These are phyloP conservation scores for Aphanomyces stellatus DNA, from an alignment of 352 stramenopile genomes.

Conservation along the genomic window DNA sequence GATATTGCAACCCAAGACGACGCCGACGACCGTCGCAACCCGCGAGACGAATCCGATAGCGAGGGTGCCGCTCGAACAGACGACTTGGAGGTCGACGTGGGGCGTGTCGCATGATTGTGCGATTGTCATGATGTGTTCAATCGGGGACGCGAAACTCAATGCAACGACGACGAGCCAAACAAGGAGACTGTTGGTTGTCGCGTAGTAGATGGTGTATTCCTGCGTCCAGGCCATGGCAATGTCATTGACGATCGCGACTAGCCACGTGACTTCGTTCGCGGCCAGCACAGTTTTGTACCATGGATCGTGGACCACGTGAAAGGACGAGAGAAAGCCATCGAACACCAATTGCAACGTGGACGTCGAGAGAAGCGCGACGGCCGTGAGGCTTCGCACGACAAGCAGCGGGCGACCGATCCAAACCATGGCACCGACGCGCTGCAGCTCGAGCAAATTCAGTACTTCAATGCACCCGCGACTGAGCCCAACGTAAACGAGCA, in stretches of 20 bases:
- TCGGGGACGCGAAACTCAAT: not conserved
- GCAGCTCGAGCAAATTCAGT: not conserved
- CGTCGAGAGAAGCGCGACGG: not conserved
- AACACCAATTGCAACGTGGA: not conserved
- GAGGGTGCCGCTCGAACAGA: not conserved
- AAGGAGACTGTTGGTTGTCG: conserved; percentile 1
- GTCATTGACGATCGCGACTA: conserved; percentile 3
- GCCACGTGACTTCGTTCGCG: conserved; percentile 9
- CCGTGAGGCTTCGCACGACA: not conserved
- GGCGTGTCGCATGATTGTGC: not conserved
- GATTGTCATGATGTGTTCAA: not conserved
- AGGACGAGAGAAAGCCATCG: not conserved
- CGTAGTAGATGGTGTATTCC: conserved; percentile 7
- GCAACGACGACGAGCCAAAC: not conserved
- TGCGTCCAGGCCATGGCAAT: not conserved
- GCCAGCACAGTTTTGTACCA: conserved; percentile 15
- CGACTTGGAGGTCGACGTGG: not conserved
- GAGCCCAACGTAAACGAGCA: not conserved
- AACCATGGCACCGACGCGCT: not conserved
- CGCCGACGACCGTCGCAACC: not conserved
- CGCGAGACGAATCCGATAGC: not conserved
- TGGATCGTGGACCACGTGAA: not conserved
- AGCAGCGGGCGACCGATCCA: conserved; percentile 12
- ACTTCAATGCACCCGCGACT: not conserved
- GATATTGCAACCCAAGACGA: conserved; percentile 4